Base-by-base conservation (phyloP, 495 filamentous ascomycete species). In the Darksidea phi region DNA sequence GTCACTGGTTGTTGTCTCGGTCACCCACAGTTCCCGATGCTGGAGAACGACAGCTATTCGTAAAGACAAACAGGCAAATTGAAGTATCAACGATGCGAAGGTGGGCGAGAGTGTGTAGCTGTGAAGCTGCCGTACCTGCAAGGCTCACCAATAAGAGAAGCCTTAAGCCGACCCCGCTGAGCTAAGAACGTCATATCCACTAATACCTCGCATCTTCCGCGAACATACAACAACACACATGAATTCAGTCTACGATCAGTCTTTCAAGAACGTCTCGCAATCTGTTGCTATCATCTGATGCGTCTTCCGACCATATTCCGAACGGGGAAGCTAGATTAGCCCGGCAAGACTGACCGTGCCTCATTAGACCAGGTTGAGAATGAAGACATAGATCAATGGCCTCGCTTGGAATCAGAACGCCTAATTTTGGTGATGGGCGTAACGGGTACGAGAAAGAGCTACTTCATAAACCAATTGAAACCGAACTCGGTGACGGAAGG, bases 391-490 rank as follows among this genome's bases (percentile, higher is more conserved):
- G 7, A 7, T 15, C 8, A 38, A 7, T 38, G 36, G 36, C 15
- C 36, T 38, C 36, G 7, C 8, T 38, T 38, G 36, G 8, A 7
- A 38, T 38, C 7, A 7, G 36, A 38, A 8, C 8, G 15, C 36
- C 36, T 74, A 37, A 59, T 75, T 36, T 43, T 73, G 0, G 48
- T 75, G 13, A 71, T 76, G 67, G 74, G 74, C 15, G 63, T 67
- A n/a, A 74, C 74, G 1, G 73, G 75, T 8, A 51, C 65, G 1
- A 74, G 75, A 32, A 77, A 77, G 65, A 75, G 68, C 25, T 67
- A 67, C 25, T 74, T 76, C 28, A 61, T 77, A 46, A 66, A 72
- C 17, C 57, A 61, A 20, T 47, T 74, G 25, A 68, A 61, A 0
- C 67, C 55, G 13, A 50, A 52, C 8, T 59, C 60, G 49, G 48